Conservation (phyloP, 164 flowering plant species). For the Euptelea pleiosperma region DNA sequence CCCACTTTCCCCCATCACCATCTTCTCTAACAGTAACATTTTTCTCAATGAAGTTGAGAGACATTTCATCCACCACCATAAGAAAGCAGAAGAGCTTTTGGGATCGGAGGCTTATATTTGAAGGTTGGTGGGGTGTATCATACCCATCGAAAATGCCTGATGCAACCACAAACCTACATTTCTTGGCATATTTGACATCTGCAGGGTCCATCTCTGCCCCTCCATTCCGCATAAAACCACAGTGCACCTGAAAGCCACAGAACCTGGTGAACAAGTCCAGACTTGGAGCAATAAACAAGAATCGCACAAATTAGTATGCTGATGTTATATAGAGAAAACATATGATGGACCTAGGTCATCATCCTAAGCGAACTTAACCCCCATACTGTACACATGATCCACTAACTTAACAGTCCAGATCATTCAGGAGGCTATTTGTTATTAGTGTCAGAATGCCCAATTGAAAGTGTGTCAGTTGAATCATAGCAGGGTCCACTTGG, state of each 20-base stretch:
- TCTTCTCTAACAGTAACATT: slow-evolving; percentile 68
- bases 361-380: not conserved
- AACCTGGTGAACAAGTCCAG: not conserved
- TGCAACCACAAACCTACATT: slow-evolving; percentile 87
- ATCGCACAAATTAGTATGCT: too few relatives aligned
- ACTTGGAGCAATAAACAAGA: not conserved
- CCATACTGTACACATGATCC: too few relatives aligned
- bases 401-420: not conserved
- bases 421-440: not conserved
- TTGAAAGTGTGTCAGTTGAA: too few relatives aligned
- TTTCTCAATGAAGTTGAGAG: slow-evolving; percentile 61
- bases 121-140: slow-evolving; percentile 92
- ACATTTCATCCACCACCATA: slow-evolving; percentile 90
- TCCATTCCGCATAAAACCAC: slow-evolving; percentile 81
- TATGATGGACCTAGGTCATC: not conserved
- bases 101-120: slow-evolving; percentile 75
- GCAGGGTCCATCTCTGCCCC: slow-evolving; percentile 82
- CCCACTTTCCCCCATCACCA: slow-evolving; percentile 72
- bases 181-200: slow-evolving; percentile 67
- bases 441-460: too few relatives aligned
- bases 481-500: too few relatives aligned
- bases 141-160: slow-evolving; percentile 98
- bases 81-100: slow-evolving; percentile 89
- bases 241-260: slow-evolving; percentile 66
- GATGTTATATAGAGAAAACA: not conserved